Base-by-base conservation (phyloP, 139 green algal species). In the Chlorella sp. region DNA sequence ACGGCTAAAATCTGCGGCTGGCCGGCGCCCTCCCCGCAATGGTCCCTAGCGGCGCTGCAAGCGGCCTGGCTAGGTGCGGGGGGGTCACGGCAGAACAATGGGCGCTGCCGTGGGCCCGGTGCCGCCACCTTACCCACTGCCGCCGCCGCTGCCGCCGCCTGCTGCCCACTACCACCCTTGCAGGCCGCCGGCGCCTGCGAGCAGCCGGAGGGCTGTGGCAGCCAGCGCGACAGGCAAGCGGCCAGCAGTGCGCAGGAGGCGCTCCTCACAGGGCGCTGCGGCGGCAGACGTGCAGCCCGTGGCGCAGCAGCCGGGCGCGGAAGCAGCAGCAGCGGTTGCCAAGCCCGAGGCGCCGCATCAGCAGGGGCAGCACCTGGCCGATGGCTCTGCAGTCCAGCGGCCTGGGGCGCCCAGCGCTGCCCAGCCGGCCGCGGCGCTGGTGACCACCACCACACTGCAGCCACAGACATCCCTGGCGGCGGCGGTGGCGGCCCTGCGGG, bases 401-500 rank as follows among this genome's bases (percentile, higher is more conserved):
- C 73, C 18, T 21, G 21, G 23, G 36, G 69, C 4, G 72, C 38
- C 28, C 68, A 74, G 68, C 17, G 11, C 11, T 23, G 47, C 30
- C 2, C 32, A 55, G 36, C 70, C 78, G 2, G n/a, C 71, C 17
- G 78, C 69, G n/a, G 69, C 69, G 5, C 21, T 80, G 44, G 34
- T 60, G 17, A 57, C 17, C 17, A 57, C 38, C 2, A 36, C 18
- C 34, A 86, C 55, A 17, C 36, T 89, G 28, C 47, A 78, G 12
- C 21, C 68, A 2, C 57, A 83, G 70, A 41, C 78, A 0, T 85
- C 70, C 3, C 20, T 89, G 12, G n/a, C 38, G 0, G 79, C 85
- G 36, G 89, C 85, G 9, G 20, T 88, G 41, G 55, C 39, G 13
- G 25, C 30, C 20, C 71, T 93, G 16, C 63, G 55, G 56, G 64